Conservation (phyloP, 306 rosid genomes). For the Cajanus cajan region DNA sequence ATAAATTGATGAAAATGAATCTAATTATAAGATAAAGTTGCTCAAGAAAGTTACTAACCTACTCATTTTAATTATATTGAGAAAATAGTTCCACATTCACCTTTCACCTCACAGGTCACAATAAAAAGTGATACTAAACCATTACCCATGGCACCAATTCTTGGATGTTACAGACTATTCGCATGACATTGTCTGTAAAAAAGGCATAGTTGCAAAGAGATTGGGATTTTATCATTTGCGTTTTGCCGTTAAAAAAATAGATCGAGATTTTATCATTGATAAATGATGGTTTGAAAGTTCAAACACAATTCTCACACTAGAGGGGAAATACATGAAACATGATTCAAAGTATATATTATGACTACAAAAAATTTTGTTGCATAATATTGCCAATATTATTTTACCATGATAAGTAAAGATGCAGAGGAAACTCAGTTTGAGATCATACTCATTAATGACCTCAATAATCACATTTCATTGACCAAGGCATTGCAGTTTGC, state of each 20-base stretch:
- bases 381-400: neutral
- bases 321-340: neutral
- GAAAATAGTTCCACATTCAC: neutral
- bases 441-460: slow-evolving; percentile 27
- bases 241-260: neutral
- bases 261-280: neutral
- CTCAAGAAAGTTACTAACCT: neutral
- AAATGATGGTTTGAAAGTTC: neutral
- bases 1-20: too few relatives aligned
- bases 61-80: neutral
- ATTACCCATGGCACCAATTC: neutral
- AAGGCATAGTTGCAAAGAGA: neutral
- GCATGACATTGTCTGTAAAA: neutral
- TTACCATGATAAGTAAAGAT: neutral
- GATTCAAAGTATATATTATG: neutral
- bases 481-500: slow-evolving; percentile 57
- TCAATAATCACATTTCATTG: slow-evolving; percentile 30
- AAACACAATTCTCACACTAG: neutral
- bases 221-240: neutral
- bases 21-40: neutral
- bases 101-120: neutral
- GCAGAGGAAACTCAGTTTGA: neutral
- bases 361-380: neutral
- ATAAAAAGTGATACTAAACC: neutral
- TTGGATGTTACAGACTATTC: neutral